phyloP scores from a whole-genome alignment of 208 protist species.

The Eutreptiella sp. region DNA sequence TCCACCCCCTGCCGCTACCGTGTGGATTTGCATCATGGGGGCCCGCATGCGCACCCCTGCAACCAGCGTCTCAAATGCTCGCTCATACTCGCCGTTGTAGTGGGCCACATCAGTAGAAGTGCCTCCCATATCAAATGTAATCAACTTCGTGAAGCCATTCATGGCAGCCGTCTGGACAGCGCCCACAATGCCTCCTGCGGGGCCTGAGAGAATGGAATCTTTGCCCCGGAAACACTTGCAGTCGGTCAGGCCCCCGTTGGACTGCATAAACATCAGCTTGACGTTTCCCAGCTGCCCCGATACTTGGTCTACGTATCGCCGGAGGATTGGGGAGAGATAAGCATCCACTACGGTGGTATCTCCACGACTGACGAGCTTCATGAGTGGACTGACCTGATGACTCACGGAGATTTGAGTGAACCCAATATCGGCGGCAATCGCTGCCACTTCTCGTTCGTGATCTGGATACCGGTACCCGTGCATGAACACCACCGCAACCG shows the following conservation, averaged over 20 bases:
- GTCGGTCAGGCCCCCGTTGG: constrained; percentile 82
- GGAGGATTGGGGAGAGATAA: constrained; percentile 87
- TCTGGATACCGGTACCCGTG: constrained; percentile 79
- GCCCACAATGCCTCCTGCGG: constrained; percentile 86
- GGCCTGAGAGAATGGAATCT: constrained; percentile 83
- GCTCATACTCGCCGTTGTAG: constrained; percentile 66
- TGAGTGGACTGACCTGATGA: constrained; percentile 78
- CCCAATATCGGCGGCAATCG: constrained; percentile 67
- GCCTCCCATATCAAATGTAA: constrained; percentile 91
- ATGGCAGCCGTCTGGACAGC: constrained; percentile 27
- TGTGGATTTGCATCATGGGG: constrained; percentile 88
- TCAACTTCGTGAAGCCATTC: constrained; percentile 33
- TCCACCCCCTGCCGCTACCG: constrained; percentile 91
- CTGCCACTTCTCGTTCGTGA: constrained; percentile 72
- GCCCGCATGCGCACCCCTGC: constrained; percentile 76
- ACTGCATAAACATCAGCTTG: constrained; percentile 75
- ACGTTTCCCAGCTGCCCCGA: constrained; percentile 42
- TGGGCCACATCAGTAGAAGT: constrained; percentile 87
- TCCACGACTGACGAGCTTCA: constrained; percentile 79
- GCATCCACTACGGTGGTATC: constrained; percentile 88
- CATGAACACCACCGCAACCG: constrained; percentile 80
- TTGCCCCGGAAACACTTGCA: constrained; percentile 76
- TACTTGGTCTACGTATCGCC: constrained; percentile 67
- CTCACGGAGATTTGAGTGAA: constrained; percentile 83
- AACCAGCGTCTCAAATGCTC: constrained; percentile 75